phyloP scores from a whole-genome alignment of 257 asterid species.

The Solanum infundibuliforme region DNA sequence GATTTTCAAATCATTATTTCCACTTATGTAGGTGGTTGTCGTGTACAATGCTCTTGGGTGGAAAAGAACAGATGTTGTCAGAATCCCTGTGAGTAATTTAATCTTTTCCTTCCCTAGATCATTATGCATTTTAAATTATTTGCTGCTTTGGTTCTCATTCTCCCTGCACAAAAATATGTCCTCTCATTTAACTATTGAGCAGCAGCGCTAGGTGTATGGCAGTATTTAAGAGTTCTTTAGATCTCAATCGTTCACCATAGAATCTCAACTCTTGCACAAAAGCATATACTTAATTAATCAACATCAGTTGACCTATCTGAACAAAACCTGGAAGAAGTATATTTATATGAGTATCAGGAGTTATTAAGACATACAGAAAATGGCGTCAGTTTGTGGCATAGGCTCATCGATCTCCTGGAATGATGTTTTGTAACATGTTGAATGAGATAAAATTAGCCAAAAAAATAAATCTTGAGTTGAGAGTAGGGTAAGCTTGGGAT shows the following conservation, averaged over 20 bases:
- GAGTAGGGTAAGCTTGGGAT: neutral
- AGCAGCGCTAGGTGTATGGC: neutral
- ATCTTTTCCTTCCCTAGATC: neutral
- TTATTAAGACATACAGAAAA: neutral
- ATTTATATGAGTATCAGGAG: neutral
- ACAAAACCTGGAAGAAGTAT: neutral
- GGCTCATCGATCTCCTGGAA: neutral
- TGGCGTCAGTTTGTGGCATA: neutral
- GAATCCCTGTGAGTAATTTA: slow-evolving; percentile 66
- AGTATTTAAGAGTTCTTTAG: neutral
- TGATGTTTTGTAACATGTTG: neutral
- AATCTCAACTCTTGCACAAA: neutral
- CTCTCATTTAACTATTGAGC: neutral
- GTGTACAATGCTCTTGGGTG: slow-evolving; percentile 89
- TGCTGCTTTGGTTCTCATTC: neutral
- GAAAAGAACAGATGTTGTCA: slow-evolving; percentile 70
- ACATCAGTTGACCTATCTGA: neutral
- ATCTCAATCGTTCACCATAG: neutral
- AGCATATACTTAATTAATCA: neutral
- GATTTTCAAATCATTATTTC: neutral
- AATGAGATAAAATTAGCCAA: neutral
- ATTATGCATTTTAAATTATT: neutral
- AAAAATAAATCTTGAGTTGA: neutral
- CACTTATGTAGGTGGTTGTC: slow-evolving; percentile 51
- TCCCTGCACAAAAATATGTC: neutral